phyloP scores from a whole-genome alignment of 2,329 filamentous ascomycete species.

The Colletotrichum tofieldiae region DNA sequence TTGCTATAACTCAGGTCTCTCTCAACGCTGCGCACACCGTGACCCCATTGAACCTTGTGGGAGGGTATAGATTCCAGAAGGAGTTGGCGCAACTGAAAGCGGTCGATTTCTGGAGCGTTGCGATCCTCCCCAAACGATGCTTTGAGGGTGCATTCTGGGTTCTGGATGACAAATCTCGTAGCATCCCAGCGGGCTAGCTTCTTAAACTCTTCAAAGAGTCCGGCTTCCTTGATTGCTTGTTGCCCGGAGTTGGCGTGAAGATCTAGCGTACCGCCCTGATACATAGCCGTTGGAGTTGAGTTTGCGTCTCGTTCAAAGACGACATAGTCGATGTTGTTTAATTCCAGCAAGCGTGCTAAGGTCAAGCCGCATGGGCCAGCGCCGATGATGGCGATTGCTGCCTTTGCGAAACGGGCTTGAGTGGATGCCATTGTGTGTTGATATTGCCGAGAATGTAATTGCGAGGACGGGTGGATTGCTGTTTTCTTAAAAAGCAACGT shows the following conservation, averaged over 20 bases:
- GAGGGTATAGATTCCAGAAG: constrained; percentile 51
- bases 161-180: constrained; percentile 38
- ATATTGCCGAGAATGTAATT: too few relatives aligned
- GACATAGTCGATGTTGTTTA: constrained; percentile 52
- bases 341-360: constrained; percentile 62
- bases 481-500: background rate
- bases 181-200: constrained; percentile 51
- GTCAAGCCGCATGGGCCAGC: constrained; percentile 64
- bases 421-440: background rate
- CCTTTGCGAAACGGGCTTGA: background rate
- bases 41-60: constrained; percentile 56
- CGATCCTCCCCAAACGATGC: constrained; percentile 43
- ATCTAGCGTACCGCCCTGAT: constrained; percentile 61
- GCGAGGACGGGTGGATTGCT: background rate
- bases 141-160: constrained; percentile 6
- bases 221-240: constrained; percentile 60
- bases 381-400: constrained; percentile 62
- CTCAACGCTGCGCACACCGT: background rate
- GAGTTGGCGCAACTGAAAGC: constrained; percentile 53
- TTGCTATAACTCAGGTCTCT: background rate
- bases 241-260: constrained; percentile 64
- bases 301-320: constrained; percentile 53
- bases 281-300: constrained; percentile 45
- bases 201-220: constrained; percentile 61
- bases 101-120: constrained; percentile 56